Evolutionary conservation across 1,139 yeast species (phyloP), one percentile per base, ranked within the genome.

Genomic region (Kluyveromyces marxianus): DNA sequence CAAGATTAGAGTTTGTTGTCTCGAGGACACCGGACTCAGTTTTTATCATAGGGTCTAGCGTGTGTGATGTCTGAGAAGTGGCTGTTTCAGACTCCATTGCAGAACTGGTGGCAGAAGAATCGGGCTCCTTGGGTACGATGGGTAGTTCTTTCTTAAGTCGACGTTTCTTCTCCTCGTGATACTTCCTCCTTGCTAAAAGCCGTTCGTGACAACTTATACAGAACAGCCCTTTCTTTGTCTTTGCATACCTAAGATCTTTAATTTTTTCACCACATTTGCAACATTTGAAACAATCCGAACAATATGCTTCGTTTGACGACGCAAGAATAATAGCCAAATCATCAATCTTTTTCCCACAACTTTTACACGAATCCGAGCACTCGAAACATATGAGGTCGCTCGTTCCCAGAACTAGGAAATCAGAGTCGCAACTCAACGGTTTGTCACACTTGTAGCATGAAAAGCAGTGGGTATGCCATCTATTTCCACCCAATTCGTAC

Each of bases 391-490:
- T 87, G 48, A 94, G 70, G 48, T 86, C 83, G 32, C 98, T 97
- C 50, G 94, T 88, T 2, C 97, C 97, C 46, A 92, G 71, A 2
- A 92, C 96, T 45, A 92, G 71, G 63, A 94, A 86, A 63, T 89
- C 89, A 35, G 95, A 83, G 61, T 89, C 84, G 55, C 95, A 86
- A 30, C 95, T 96, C 48, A 92, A 70, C 39, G 82, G 76, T 53
- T 78, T 74, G 37, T 76, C 73, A 66, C 98, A 92, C 56, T 84
- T 83, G 48, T 94, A 83, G 66, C 98, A 92, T 46, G 81, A 76
- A 67, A 92, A 94, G 56, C 97, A 92, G 52, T 83, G 79, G 47
- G 88, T 86, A 63, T 92, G 98, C 98, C 98, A 92, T 55, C 96
- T 78, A 62, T 88, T 92, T 44, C 86, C 95, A 27, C 96, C 96